Percentiles rank a stretch among this genome's conserved stretches.
Conservation (phyloP, 805 yeast genomes). For the Hanseniaspora thailandica region DNA sequence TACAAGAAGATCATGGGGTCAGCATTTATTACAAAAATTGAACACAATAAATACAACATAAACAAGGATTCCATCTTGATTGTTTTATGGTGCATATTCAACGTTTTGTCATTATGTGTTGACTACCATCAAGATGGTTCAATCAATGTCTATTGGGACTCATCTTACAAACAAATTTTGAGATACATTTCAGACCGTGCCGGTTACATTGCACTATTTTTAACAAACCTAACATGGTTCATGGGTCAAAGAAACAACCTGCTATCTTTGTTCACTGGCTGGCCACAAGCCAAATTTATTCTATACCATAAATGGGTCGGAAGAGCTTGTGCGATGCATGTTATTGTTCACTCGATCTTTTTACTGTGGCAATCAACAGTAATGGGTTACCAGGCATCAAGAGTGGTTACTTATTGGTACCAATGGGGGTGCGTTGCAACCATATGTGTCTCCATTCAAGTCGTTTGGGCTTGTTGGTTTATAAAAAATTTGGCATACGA, state of each 20-base stretch:
- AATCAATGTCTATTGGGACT: slow-evolving; percentile 16
- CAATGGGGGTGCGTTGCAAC: slow-evolving; percentile 27
- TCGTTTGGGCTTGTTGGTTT: slow-evolving; percentile 37
- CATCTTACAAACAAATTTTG: slow-evolving; percentile 17
- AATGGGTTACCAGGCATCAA: slow-evolving; percentile 32
- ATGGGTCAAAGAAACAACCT: slow-evolving; percentile 67
- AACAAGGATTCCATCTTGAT: slow-evolving; percentile 23
- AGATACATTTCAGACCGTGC: slow-evolving; percentile 40
- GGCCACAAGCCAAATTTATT: slow-evolving; percentile 50
- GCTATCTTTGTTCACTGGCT: slow-evolving; percentile 48
- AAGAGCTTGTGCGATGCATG: slow-evolving; percentile 37
- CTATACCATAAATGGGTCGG: slow-evolving; percentile 56
- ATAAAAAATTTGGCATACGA: slow-evolving; percentile 41
- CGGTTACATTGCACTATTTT: slow-evolving; percentile 36
- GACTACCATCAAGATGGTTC: slow-evolving; percentile 11
- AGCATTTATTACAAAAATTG: neutral
- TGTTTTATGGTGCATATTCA: slow-evolving; percentile 19
- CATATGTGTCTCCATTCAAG: slow-evolving; percentile 32
- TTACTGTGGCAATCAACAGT: slow-evolving; percentile 37
- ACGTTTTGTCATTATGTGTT: slow-evolving; percentile 13
- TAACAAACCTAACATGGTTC: slow-evolving; percentile 44
- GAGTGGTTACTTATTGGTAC: slow-evolving; percentile 34
- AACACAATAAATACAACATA: neutral
- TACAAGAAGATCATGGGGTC: neutral
- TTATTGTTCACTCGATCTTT: slow-evolving; percentile 43